Base-by-base conservation (phyloP, 495 filamentous ascomycete species). In the Geopyxis carbonaria region DNA sequence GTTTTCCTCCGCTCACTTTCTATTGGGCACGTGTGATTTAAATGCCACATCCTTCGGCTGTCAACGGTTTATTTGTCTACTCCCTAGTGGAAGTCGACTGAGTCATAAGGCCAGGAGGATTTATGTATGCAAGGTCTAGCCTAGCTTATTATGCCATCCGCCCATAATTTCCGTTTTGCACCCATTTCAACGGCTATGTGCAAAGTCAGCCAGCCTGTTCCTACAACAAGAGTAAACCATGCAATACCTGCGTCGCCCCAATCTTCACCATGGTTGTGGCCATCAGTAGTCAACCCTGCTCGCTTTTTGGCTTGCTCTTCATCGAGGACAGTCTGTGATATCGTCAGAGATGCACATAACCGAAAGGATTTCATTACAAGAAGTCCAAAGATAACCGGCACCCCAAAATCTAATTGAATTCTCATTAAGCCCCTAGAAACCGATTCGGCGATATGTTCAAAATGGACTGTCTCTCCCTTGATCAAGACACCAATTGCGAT, bases 381-480 rank as follows among this genome's bases (percentile, higher is more conserved):
- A 42, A 97, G 65, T 1, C 89, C 89, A 59, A 97, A 93, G 30
- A 95, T 72, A 33, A 97, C 76, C 15, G 89, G 89, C 21, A 87
- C 69, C 11, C 80, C 81, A 10, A 73, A 70, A 57, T 95, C 87
- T 20, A 95, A 61, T 48, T 89, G 83, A 38, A 97, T 75, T 38
- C 80, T 76, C 89, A 97, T 97, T 46, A 97, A 64, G 7, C 84
- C 89, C 28, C 89, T 79, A 14, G 73, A 79, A 15, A 87, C 82
- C 25, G 80, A 75, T 44, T 92, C 85, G n/a, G 86, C 67, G 43
- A 94, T 94, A 58, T 94, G 93, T 60, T 97, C 86, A 50, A 95
- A 95, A 57, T 97, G 89, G 80, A 92, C 93, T 13, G 89, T 97
- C 56, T 91, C 80, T 47, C 89, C 89, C 64, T 97, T 97, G 59